Conservation (phyloP, 2,329 filamentous ascomycete species). For the Colletotrichum echinochloae region DNA sequence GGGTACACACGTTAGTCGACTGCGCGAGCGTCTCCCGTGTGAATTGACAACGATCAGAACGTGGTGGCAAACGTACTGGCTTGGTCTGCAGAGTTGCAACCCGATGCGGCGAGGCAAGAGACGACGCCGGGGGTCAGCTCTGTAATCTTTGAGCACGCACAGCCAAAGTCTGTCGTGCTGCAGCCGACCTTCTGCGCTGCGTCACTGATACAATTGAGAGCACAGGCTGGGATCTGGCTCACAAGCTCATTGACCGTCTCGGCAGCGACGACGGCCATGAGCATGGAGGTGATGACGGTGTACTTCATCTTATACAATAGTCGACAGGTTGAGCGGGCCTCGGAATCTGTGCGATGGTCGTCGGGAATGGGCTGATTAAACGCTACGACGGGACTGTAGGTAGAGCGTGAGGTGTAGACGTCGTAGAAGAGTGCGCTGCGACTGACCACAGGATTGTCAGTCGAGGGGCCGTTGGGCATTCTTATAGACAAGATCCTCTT, state of each 20-base stretch:
- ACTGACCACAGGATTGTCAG: background rate
- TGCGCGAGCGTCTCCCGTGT: too few relatives aligned
- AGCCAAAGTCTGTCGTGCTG: conserved; percentile 49
- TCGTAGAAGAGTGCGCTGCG: background rate
- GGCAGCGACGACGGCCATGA: conserved; percentile 45
- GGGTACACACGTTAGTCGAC: background rate
- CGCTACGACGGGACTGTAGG: background rate
- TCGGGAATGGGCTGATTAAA: background rate
- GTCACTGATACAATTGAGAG: conserved; percentile 51
- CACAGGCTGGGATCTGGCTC: conserved; percentile 53
- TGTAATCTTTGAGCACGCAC: conserved; percentile 53
- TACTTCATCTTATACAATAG: conserved; percentile 48
- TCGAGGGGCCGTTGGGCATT: background rate
- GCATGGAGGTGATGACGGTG: conserved; percentile 45
- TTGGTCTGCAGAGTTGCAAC: conserved; percentile 52
- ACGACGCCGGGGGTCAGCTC: conserved; percentile 50
- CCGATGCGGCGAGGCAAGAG: conserved; percentile 50
- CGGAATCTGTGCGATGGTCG: background rate
- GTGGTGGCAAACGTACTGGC: conserved; percentile 48
- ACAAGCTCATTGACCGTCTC: conserved; percentile 45
- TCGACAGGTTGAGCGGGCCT: background rate
- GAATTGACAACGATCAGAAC: background rate
- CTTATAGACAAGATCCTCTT: conserved; percentile 23
- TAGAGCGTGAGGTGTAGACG: background rate
- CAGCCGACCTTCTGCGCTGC: conserved; percentile 51